Conservation (phyloP, 768 basidiomycete species). For the Sporobolomyces pararoseus region DNA sequence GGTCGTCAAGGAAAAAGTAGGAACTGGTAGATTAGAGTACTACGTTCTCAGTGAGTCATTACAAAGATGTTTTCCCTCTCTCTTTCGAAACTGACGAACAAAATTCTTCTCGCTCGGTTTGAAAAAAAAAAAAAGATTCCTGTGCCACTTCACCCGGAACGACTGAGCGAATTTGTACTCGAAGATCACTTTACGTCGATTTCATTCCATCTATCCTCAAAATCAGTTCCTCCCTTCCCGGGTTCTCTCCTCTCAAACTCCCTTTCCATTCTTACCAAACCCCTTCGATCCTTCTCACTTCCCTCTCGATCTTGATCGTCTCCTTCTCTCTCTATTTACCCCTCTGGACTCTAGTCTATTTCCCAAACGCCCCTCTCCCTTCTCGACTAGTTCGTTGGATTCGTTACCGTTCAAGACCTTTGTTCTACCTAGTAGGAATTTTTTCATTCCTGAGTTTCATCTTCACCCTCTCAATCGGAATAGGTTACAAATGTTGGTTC, state of each 20-base stretch:
- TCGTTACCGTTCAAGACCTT: slow-evolving; percentile 14
- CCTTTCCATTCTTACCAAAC: slow-evolving; percentile 25
- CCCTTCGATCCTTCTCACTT: slow-evolving; percentile 25
- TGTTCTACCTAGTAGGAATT: slow-evolving; percentile 12
- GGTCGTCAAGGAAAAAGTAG: slow-evolving; percentile 3
- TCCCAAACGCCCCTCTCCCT: slow-evolving; percentile 20
- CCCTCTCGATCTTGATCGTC: slow-evolving; percentile 12
- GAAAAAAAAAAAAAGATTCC: slow-evolving; percentile 16
- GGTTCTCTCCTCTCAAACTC: slow-evolving; percentile 28
- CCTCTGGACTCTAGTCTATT: slow-evolving; percentile 41
- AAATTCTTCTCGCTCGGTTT: background rate
- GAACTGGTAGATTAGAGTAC: slow-evolving; percentile 26
- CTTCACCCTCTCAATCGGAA: slow-evolving; percentile 30
- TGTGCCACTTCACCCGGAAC: slow-evolving; percentile 13
- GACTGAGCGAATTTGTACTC: slow-evolving; percentile 1
- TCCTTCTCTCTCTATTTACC: slow-evolving; percentile 33
- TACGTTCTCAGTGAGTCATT: slow-evolving; percentile 24
- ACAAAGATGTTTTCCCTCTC: background rate
- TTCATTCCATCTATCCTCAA: slow-evolving; percentile 16
- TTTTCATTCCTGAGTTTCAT: slow-evolving; percentile 26
- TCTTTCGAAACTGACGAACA: too few relatives aligned
- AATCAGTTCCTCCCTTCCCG: slow-evolving; percentile 25
- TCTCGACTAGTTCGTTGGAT: slow-evolving; percentile 4
- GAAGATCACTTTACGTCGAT: background rate
- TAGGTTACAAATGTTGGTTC: slow-evolving; percentile 30